phyloP scores from a whole-genome alignment of 371 early-diverging fungal species.

The Rhizopus sp. region DNA sequence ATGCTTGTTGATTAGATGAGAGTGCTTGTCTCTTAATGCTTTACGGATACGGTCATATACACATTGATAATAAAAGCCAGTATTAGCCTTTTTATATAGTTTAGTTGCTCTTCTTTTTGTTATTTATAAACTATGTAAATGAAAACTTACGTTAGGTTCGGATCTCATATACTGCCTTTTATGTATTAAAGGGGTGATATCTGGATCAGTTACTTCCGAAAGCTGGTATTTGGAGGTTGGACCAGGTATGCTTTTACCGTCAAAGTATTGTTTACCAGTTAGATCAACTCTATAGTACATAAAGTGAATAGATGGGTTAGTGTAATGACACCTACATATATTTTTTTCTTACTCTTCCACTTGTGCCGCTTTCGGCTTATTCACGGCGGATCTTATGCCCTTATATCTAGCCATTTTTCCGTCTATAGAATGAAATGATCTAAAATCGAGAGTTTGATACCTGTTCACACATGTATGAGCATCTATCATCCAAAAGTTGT shows the following conservation, averaged over 20 bases:
- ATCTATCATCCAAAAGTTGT: not conserved
- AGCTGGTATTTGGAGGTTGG: conserved; percentile 11
- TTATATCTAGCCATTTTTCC: too few relatives aligned
- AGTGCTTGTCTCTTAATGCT: conserved; percentile 7
- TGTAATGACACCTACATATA: too few relatives aligned
- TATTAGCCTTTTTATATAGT: not conserved
- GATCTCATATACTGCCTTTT: conserved; percentile 13
- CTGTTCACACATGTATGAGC: not conserved
- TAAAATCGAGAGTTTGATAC: not conserved
- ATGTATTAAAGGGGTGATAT: conserved; percentile 12
- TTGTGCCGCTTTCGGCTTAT: not conserved
- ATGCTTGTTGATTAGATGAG: not conserved
- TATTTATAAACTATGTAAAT: too few relatives aligned
- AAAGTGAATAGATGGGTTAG: too few relatives aligned
- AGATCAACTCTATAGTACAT: too few relatives aligned
- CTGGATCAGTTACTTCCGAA: conserved; percentile 35
- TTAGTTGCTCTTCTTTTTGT: conserved; percentile 1
- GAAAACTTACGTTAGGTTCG: too few relatives aligned
- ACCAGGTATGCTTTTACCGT: conserved; percentile 11
- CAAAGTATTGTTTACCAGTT: conserved; percentile 8
- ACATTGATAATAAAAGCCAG: conserved; percentile 33
- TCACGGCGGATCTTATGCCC: not conserved
- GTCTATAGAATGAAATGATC: not conserved
- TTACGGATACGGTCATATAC: conserved; percentile 19
- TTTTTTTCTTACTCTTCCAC: not conserved